Percentiles rank a stretch among this genome's conserved stretches.
Evolutionary conservation across 23 red algal species (phyloP).

Genomic region (Gracilariopsis chorda): DNA sequence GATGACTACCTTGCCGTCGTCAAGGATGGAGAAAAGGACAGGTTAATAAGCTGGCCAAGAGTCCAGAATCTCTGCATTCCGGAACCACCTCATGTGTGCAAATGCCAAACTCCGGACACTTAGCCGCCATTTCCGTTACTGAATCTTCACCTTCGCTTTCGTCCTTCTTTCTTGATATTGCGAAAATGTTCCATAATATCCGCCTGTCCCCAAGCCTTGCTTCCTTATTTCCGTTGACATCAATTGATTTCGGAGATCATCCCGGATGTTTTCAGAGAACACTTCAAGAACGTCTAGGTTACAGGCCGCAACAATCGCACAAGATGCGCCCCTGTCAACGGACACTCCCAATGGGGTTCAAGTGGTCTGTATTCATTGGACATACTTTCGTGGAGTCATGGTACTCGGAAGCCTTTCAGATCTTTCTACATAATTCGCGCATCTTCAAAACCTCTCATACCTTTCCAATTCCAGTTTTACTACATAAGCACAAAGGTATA

Average conservation of each 20-base stretch:
- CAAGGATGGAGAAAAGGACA: background rate
- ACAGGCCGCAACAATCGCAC: background rate
- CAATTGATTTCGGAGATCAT: background rate
- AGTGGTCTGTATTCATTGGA: background rate
- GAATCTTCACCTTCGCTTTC: background rate
- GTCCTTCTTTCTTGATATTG: background rate
- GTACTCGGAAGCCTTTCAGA: background rate
- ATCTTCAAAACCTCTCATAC: background rate
- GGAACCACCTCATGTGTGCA: background rate
- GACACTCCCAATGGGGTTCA: constrained; percentile 1
- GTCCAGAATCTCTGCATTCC: constrained; percentile 5
- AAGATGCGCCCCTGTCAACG: background rate
- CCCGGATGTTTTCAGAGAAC: background rate
- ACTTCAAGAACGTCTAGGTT: background rate
- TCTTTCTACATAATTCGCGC: background rate
- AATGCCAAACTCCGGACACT: background rate
- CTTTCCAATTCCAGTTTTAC: background rate
- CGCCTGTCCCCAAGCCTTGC: background rate
- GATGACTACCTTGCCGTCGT: background rate
- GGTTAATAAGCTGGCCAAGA: constrained; percentile 9
- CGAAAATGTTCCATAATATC: too few relatives aligned
- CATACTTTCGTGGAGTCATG: background rate
- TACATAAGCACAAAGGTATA: background rate
- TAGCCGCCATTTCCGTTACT: background rate
- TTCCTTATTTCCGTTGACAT: background rate